Conservation (phyloP, 495 filamentous ascomycete genomes). For the Talaromyces liani region DNA sequence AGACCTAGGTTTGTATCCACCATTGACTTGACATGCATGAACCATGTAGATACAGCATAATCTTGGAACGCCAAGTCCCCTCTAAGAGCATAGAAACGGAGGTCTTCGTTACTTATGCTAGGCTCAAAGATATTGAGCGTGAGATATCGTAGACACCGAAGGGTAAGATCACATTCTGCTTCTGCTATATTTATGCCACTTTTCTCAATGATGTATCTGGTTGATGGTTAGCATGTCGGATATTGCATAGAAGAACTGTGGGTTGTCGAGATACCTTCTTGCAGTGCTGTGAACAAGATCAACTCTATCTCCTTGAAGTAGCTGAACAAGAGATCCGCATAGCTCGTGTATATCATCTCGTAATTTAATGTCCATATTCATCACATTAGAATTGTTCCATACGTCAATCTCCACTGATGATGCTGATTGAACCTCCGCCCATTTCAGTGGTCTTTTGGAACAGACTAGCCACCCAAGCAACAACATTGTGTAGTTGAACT, state of each 20-base stretch:
- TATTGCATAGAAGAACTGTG: not conserved
- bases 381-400: not conserved
- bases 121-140: slow-evolving; percentile 22
- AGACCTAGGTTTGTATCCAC: not conserved
- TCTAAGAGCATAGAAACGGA: slow-evolving; percentile 12
- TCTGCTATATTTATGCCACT: slow-evolving; percentile 17
- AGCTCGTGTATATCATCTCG: slow-evolving; percentile 26
- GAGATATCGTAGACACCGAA: slow-evolving; percentile 30
- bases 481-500: slow-evolving; percentile 22
- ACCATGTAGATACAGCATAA: slow-evolving; percentile 32
- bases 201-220: slow-evolving; percentile 13
- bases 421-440: slow-evolving; percentile 39
- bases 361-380: slow-evolving; percentile 16
- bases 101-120: slow-evolving; percentile 12
- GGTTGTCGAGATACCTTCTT: slow-evolving; percentile 21
- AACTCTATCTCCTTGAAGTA: slow-evolving; percentile 23
- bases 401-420: slow-evolving; percentile 20
- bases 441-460: slow-evolving; percentile 35
- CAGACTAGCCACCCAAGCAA: slow-evolving; percentile 38
- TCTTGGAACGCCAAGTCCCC: slow-evolving; percentile 29
- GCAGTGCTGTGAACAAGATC: slow-evolving; percentile 38
- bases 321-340: slow-evolving; percentile 37
- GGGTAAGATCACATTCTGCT: slow-evolving; percentile 27
- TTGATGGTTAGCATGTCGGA: slow-evolving; percentile 3
- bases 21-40: slow-evolving; percentile 22